Evolutionary conservation across 352 stramenopile genomes (phyloP).

Genomic region (Phytophthora gonapodyides): DNA sequence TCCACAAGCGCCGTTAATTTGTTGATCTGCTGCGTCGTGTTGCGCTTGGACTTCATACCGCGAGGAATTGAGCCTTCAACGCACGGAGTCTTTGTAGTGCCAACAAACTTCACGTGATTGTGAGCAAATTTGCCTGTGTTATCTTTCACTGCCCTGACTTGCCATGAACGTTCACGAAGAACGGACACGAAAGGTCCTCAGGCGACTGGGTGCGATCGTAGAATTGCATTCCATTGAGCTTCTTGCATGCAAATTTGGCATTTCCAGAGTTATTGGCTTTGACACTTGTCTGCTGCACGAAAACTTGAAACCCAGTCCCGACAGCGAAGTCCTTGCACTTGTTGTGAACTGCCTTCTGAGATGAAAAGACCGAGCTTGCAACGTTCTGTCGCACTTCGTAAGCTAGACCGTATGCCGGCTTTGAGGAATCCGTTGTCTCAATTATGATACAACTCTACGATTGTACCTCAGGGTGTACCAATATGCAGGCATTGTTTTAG

Average conservation of each 20-base stretch:
- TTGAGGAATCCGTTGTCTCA: too few relatives aligned
- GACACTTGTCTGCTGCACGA: slow-evolving; percentile 4
- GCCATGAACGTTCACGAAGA: not conserved
- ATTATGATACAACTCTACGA: too few relatives aligned
- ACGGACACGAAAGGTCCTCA: not conserved
- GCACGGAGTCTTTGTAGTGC: not conserved
- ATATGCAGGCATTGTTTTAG: too few relatives aligned
- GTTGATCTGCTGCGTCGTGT: not conserved
- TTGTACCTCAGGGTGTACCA: too few relatives aligned
- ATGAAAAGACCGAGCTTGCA: not conserved
- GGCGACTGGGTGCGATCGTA: not conserved
- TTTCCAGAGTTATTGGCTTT: slow-evolving; percentile 17
- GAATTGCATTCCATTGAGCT: slow-evolving; percentile 5
- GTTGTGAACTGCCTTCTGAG: not conserved
- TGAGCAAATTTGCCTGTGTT: not conserved
- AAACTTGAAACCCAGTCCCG: slow-evolving; percentile 1
- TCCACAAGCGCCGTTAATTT: not conserved
- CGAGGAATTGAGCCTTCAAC: not conserved
- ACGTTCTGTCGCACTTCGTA: too few relatives aligned
- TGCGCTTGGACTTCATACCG: not conserved
- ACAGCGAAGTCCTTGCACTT: slow-evolving; percentile 2
- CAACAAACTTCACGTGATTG: not conserved
- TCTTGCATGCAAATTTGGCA: slow-evolving; percentile 11
- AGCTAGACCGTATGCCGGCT: too few relatives aligned
- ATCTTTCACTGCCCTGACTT: not conserved